Evolutionary conservation across 2,329 filamentous ascomycete genomes (phyloP).

Genomic region (Diaporthe sp.): DNA sequence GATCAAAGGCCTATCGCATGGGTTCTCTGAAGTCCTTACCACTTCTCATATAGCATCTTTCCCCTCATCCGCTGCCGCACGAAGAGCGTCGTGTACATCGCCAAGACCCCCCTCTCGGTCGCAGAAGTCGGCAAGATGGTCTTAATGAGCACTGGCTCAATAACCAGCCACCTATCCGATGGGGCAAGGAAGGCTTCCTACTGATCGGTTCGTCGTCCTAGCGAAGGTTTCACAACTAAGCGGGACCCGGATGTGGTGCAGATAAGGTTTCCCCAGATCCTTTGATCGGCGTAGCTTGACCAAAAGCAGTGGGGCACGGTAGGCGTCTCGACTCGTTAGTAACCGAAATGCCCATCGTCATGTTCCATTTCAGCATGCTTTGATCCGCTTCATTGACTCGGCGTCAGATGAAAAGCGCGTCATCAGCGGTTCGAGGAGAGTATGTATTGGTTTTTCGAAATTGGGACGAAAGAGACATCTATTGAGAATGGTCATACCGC

Average conservation of each 20-base stretch:
- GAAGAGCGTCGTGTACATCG: neutral
- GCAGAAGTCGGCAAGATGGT: constrained; percentile 9
- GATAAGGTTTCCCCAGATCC: constrained; percentile 23
- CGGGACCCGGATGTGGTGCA: constrained; percentile 12
- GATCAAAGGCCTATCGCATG: constrained; percentile 19
- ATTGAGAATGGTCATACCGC: neutral
- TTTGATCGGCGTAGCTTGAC: constrained; percentile 7
- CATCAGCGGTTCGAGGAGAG: neutral
- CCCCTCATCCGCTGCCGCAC: constrained; percentile 8
- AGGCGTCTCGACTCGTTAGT: constrained; percentile 3
- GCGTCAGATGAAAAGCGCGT: neutral
- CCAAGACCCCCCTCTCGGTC: constrained; percentile 13
- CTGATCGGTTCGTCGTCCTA: neutral
- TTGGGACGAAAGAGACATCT: neutral
- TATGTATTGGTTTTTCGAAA: neutral
- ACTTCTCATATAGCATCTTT: neutral
- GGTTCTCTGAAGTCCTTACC: neutral
- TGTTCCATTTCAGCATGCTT: neutral
- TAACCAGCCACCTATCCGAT: neutral
- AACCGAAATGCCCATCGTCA: neutral
- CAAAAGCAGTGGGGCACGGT: neutral
- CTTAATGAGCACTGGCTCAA: neutral
- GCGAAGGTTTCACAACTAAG: constrained; percentile 17
- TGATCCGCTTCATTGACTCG: constrained; percentile 7
- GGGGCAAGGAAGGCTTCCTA: neutral